Base-by-base conservation (phyloP, 192 early-diverging fungal species). In the Irineochytrium annulatum region DNA sequence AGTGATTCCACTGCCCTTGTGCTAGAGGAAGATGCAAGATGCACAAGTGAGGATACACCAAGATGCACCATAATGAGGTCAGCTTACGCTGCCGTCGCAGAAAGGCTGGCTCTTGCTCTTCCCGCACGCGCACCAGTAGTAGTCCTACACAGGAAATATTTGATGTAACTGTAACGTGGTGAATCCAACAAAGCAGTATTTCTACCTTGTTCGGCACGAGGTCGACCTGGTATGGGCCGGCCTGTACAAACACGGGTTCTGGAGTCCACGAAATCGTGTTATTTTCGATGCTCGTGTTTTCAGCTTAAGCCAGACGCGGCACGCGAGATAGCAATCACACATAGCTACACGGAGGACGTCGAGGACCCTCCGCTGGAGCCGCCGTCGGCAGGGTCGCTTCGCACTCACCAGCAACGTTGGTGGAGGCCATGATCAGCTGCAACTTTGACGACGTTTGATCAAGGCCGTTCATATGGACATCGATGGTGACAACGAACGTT, bases 61-160 rank as follows among this genome's bases (percentile, higher is more conserved):
- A 59, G 28, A 16, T n/a, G 32, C 8, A 13, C 11, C 11, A 41
- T 13, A 41, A 41, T 13, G n/a, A 16, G n/a, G n/a, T 3, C 30
- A 16, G 22, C 61, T 60, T 34, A 52, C 43, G 52, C 49, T 60
- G 3, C 73, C 73, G 39, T 75, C 73, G 57, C 73, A 75, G 53
- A 75, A 75, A 26, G 73, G 73, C 57, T 75, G 73, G 66, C 60
- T 72, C 59, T 71, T 70, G 60, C 48, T 62, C 17, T 57, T 37
- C 34, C 60, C 65, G 34, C 65, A 73, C 34, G 55, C 11, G 62
- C 68, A 75, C 37, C 43, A 68, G 54, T 35, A 68, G 58, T 68
- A 68, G 37, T 65, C 63, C 44, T 51, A 45, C n/a, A n/a, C n/a
- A n/a, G 14, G 27, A 32, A 3, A 34, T 3, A 16, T 43, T 58